Evolutionary conservation across 129 eudicot species (phyloP).

Genomic region (Centrapalus pauciflorus): DNA sequence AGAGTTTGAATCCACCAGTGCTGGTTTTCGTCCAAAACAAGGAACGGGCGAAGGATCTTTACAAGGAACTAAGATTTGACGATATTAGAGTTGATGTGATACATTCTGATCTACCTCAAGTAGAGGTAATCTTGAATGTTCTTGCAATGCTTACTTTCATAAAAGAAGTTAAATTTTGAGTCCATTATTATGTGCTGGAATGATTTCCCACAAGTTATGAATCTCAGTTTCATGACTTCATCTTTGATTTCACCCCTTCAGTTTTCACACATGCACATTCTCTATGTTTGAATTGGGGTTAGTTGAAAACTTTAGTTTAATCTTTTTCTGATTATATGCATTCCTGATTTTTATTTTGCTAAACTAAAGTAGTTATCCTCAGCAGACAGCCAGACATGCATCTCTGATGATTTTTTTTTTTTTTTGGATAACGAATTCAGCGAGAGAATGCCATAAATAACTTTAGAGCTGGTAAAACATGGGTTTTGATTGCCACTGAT

Average conservation of each 20-base stretch:
- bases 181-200: not conserved
- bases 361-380: not conserved
- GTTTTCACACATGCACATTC: not conserved
- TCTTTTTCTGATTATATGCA: not conserved
- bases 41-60: conserved; percentile 80
- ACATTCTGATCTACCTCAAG: conserved; percentile 76
- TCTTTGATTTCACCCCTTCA: not conserved
- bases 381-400: no score
- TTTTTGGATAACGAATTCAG: conserved; percentile 44
- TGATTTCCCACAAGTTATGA: not conserved
- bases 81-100: conserved; percentile 80
- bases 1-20: conserved; percentile 94
- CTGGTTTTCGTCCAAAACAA: conserved; percentile 88
- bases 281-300: not conserved
- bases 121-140: conserved; percentile 46
- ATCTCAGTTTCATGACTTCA: not conserved
- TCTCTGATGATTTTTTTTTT: conserved; percentile 2
- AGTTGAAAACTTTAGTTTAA: not conserved
- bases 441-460: conserved; percentile 82
- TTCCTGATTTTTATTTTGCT: not conserved
- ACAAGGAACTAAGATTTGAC: conserved; percentile 56
- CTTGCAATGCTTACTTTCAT: not conserved
- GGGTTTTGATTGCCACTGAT: conserved; percentile 97
- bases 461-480: conserved; percentile 93
- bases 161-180: not conserved